These are phyloP conservation scores for Jackrogersella minutella DNA, from an alignment of 495 filamentous ascomycete species.

Conservation along the genomic window DNA sequence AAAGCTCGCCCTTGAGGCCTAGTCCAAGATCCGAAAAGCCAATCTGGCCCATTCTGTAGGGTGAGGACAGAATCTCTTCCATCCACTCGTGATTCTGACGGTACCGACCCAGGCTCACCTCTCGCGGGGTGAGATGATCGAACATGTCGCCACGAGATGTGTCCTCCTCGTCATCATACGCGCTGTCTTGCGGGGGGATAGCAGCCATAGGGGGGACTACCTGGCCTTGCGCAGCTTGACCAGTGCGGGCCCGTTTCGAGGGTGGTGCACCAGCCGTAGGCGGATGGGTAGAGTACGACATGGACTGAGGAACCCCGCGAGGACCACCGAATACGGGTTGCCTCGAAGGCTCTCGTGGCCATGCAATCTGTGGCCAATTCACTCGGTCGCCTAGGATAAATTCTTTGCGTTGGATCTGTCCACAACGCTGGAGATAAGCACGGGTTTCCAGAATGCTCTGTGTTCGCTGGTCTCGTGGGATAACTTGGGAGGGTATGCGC, in stretches of 20 bases:
- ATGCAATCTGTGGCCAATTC: slow-evolving; percentile 86
- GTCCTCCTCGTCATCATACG: slow-evolving; percentile 88
- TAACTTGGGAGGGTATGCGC: slow-evolving; percentile 69
- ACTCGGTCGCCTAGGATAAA: slow-evolving; percentile 90
- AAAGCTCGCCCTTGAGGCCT: slow-evolving; percentile 85
- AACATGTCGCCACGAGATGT: slow-evolving; percentile 84
- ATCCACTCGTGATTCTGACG: slow-evolving; percentile 98
- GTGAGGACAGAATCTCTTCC: slow-evolving; percentile 93
- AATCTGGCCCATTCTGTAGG: slow-evolving; percentile 82
- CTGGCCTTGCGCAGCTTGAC: slow-evolving; percentile 41
- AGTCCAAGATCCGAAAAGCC: slow-evolving; percentile 86
- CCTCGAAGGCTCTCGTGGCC: slow-evolving; percentile 61
- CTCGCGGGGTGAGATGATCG: slow-evolving; percentile 85
- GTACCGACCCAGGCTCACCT: slow-evolving; percentile 84
- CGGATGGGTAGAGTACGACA: slow-evolving; percentile 62
- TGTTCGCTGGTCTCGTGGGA: slow-evolving; percentile 65
- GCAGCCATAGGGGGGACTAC: slow-evolving; percentile 36
- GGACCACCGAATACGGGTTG: slow-evolving; percentile 53
- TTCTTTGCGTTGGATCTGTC: slow-evolving; percentile 86
- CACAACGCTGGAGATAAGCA: slow-evolving; percentile 74
- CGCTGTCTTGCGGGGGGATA: slow-evolving; percentile 56
- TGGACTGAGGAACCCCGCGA: slow-evolving; percentile 55
- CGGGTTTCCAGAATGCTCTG: slow-evolving; percentile 70
- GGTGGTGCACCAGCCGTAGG: slow-evolving; percentile 51
- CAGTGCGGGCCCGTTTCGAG: slow-evolving; percentile 54